These are phyloP conservation scores for Fragilaria crotonensis DNA, from an alignment of 108 stramenopile genomes.

Conservation along the genomic window DNA sequence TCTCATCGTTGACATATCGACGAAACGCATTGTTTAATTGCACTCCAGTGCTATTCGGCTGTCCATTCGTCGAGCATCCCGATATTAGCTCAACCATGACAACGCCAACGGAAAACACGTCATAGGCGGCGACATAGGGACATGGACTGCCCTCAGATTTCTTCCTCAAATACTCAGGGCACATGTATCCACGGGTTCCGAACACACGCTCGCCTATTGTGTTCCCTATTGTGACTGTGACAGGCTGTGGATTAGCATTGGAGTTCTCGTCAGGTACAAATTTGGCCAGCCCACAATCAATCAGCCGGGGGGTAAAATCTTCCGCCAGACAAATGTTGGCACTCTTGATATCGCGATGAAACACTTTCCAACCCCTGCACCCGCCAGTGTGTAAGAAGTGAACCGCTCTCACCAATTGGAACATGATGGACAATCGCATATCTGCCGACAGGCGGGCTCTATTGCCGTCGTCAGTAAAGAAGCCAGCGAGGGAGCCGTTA, in stretches of 20 bases:
- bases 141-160: neutral
- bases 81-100: neutral
- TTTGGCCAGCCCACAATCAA: conserved; percentile 4
- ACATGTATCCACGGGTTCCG: conserved; percentile 2
- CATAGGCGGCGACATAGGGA: neutral
- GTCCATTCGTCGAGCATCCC: neutral
- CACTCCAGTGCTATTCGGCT: neutral
- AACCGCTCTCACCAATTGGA: neutral
- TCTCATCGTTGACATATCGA: neutral
- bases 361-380: neutral
- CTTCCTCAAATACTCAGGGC: neutral
- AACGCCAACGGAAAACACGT: neutral
- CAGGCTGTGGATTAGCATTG: neutral
- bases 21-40: neutral
- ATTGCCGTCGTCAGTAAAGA: too few species aligned
- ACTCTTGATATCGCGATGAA: conserved; percentile 2
- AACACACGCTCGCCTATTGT: too few species aligned
- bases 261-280: neutral
- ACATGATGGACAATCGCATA: neutral
- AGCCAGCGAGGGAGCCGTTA: too few species aligned
- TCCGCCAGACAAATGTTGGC: conserved; percentile 2
- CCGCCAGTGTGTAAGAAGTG: conserved; percentile 2
- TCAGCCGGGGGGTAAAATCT: conserved; percentile 1
- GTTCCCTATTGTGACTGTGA: neutral
- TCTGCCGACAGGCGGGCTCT: neutral